These are phyloP conservation scores for Termitomyces sp. DNA, from an alignment of 768 basidiomycete genomes.

Conservation along the genomic window DNA sequence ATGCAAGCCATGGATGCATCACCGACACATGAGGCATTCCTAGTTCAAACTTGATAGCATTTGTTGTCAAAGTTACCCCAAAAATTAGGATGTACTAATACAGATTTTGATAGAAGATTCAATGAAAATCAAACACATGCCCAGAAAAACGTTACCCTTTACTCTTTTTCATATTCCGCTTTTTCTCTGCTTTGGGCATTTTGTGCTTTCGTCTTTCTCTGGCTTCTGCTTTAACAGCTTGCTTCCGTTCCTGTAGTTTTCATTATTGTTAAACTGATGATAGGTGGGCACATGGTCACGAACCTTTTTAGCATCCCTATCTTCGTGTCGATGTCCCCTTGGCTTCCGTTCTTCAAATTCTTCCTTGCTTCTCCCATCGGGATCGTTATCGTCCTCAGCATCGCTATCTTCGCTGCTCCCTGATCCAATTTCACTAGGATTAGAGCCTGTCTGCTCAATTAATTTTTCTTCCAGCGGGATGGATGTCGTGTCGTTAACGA, in stretches of 20 bases:
- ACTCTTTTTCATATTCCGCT: slow-evolving; percentile 67
- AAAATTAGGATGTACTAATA: slow-evolving; percentile 4
- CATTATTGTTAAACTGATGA: neutral
- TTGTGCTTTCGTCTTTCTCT: slow-evolving; percentile 87
- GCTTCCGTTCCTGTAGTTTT: slow-evolving; percentile 76
- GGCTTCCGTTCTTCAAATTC: slow-evolving; percentile 50
- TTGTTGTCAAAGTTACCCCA: neutral
- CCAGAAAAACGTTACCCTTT: slow-evolving; percentile 13
- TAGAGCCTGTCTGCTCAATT: neutral
- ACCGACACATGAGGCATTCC: slow-evolving; percentile 60
- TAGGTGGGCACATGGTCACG: slow-evolving; percentile 6
- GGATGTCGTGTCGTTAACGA: slow-evolving; percentile 22
- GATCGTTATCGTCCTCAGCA: slow-evolving; percentile 28
- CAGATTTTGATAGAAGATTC: neutral
- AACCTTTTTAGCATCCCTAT: slow-evolving; percentile 87
- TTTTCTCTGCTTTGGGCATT: slow-evolving; percentile 95
- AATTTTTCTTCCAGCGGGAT: neutral
- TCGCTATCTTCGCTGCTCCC: slow-evolving; percentile 18
- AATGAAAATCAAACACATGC: neutral
- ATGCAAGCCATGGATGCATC: slow-evolving; percentile 91
- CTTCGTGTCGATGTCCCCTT: slow-evolving; percentile 89
- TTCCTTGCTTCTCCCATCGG: slow-evolving; percentile 29
- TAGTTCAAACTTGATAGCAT: neutral
- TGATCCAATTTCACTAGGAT: slow-evolving; percentile 16
- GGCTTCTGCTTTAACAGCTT: slow-evolving; percentile 79